Percentiles rank a stretch among this genome's conserved stretches.
These are phyloP conservation scores for Solanum sejunctum DNA, from an alignment of 257 asterid genomes.

Conservation along the genomic window DNA sequence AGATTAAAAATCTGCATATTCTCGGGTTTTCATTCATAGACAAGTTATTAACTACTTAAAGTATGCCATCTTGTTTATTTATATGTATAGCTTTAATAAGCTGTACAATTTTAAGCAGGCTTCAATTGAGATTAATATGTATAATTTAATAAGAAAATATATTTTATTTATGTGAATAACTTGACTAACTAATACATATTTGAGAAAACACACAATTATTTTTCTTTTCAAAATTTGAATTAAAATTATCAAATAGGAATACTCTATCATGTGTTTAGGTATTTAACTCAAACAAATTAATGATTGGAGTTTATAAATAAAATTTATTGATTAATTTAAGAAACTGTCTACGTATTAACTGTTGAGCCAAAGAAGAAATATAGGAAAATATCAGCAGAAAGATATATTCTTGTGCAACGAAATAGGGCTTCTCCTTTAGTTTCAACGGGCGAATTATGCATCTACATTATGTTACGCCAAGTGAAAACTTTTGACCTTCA, in stretches of 20 bases:
- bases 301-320: neutral
- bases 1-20: neutral
- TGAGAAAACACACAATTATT: neutral
- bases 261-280: neutral
- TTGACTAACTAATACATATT: neutral
- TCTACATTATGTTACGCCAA: neutral
- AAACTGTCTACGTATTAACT: neutral
- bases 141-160: neutral
- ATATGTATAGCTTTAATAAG: neutral
- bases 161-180: neutral
- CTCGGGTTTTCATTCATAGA: neutral
- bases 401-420: neutral
- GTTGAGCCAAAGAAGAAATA: neutral
- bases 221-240: neutral
- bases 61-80: no score
- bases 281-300: neutral
- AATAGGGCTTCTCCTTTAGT: neutral
- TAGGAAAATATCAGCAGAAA: neutral
- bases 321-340: neutral
- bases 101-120: no score
- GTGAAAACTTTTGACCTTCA: neutral
- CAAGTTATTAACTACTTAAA: neutral
- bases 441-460: neutral
- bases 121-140: no score
- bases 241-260: neutral